Evolutionary conservation across 768 basidiomycete genomes (phyloP).

Genomic region (Neoboletus magnificus): DNA sequence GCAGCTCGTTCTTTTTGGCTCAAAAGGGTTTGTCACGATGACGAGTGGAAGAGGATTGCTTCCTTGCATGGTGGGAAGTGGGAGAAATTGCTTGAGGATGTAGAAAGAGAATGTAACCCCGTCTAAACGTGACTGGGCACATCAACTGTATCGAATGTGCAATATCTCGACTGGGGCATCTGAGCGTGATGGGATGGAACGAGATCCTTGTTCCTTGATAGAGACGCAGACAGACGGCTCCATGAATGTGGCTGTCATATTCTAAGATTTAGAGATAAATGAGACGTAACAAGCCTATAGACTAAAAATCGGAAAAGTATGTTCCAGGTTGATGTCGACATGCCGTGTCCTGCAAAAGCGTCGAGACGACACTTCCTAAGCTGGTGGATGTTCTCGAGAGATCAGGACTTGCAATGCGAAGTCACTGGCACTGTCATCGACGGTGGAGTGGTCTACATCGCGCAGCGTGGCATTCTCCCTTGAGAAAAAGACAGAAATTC

Average conservation of each 20-base stretch:
- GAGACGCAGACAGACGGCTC: background rate
- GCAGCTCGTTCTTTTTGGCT: constrained; percentile 12
- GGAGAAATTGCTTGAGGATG: constrained; percentile 22
- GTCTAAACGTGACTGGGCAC: background rate
- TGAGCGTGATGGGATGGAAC: background rate
- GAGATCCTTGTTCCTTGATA: background rate
- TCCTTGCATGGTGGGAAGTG: constrained; percentile 28
- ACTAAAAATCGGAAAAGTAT: constrained; percentile 21
- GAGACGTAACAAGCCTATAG: background rate
- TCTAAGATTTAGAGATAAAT: background rate
- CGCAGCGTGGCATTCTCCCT: constrained; percentile 65
- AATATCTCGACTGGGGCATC: background rate
- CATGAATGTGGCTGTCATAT: background rate
- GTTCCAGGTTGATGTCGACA: constrained; percentile 60
- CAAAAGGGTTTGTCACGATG: constrained; percentile 17
- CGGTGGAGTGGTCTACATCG: constrained; percentile 50
- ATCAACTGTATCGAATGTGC: background rate
- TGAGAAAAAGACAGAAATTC: constrained; percentile 19
- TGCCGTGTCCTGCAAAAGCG: constrained; percentile 52
- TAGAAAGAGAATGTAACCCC: constrained; percentile 25
- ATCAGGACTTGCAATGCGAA: constrained; percentile 45
- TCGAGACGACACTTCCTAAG: constrained; percentile 65
- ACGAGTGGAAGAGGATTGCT: constrained; percentile 28
- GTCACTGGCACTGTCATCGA: constrained; percentile 67
- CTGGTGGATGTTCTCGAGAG: constrained; percentile 54